Evolutionary conservation across 1,139 yeast genomes (phyloP), one percentile per base, ranked within the genome.

Genomic region (Wickerhamiella pararugosa): DNA sequence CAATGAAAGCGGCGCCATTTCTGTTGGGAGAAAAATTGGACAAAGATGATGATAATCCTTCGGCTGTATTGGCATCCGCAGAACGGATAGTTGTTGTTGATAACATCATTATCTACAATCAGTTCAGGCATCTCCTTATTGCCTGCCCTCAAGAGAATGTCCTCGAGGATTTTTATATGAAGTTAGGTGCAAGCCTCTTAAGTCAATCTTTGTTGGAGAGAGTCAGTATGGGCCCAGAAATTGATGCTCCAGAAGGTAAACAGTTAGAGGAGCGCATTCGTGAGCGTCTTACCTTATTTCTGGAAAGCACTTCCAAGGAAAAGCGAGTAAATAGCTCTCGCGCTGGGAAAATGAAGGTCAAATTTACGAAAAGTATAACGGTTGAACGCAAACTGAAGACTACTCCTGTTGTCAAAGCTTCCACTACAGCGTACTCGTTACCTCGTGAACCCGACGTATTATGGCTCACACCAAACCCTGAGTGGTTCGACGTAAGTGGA

Each of bases 401-500:
- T 11, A 39, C 52, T 8, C 48, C 49, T 1, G 40, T 46, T 2
- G 38, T 49, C 15, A 29, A 32, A 2, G 40, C 46, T 1, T 41
- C 47, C 1, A 45, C 45, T 4, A 42, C 52, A 1, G 62, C 62
- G 2, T 50, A 45, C 28, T 45, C 56, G 41, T 50, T 49, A 26
- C 47, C 52, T 2, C 27, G 32, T 7, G 25, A 29, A 15, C 35
- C 42, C 1, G 21, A 39, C n/a, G 28, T 6, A 2, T 30, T 51
- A 1, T 36, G 40, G 6, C 35, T 51, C n/a, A 45, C 41, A 3
- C 44, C 47, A 1, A 30, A 34, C 1, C 43, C 58, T 32, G 64
- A 63, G 33, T 64, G 66, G 63, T 62, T 59, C 43, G 66, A 64
- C 42, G 57, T 64, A 7, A 57, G 64, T 25, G 58, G 54, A 28